Evolutionary conservation across 768 basidiomycete genomes (phyloP).

Genomic region (Serendipita sp.): DNA sequence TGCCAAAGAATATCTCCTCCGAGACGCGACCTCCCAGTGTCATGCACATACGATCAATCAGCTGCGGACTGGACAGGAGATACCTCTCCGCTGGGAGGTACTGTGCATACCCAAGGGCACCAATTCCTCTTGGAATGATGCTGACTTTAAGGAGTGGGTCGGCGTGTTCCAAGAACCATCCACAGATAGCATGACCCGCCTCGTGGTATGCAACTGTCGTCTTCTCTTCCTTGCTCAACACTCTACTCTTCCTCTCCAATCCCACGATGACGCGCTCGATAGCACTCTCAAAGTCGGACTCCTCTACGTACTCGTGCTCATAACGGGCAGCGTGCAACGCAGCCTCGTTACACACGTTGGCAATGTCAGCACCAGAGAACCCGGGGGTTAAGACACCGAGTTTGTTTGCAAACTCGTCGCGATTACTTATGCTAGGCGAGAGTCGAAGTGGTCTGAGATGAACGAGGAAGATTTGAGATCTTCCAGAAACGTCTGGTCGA

Average conservation of each 20-base stretch:
- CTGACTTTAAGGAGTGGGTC: conserved; percentile 94
- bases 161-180: conserved; percentile 96
- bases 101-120: conserved; percentile 89
- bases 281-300: conserved; percentile 86
- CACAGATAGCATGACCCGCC: conserved; percentile 95
- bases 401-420: conserved; percentile 61
- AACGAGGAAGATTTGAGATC: conserved; percentile 85
- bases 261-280: conserved; percentile 98
- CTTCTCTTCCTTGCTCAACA: conserved; percentile 91
- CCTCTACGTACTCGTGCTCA: conserved; percentile 57
- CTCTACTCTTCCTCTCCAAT: conserved; percentile 85
- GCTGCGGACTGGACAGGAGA: conserved; percentile 86
- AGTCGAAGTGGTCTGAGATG: conserved; percentile 77
- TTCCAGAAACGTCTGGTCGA: conserved; percentile 83
- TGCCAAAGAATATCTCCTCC: conserved; percentile 94
- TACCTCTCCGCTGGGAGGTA: conserved; percentile 94
- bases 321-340: conserved; percentile 87
- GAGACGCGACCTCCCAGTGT: conserved; percentile 94
- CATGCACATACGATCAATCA: conserved; percentile 94
- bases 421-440: conserved; percentile 19
- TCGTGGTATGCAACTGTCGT: conserved; percentile 98
- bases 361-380: conserved; percentile 97
- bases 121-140: conserved; percentile 93
- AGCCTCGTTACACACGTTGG: conserved; percentile 97
- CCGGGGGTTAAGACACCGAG: conserved; percentile 93